phyloP scores from a whole-genome alignment of 306 rosid species.

The Malus orientalis region DNA sequence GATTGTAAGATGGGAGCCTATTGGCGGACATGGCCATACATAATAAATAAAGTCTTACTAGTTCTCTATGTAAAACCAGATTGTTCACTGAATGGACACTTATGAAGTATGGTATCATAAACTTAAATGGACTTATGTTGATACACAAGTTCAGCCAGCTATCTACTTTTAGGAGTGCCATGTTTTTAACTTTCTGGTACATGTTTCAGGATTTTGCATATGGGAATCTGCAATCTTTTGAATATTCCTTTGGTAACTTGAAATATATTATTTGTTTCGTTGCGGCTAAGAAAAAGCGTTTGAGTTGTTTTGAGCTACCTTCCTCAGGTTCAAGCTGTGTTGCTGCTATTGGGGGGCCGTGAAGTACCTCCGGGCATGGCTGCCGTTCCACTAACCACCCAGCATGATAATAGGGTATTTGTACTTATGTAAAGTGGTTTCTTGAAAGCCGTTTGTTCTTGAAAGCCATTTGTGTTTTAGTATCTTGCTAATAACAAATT shows the following conservation, averaged over 20 bases:
- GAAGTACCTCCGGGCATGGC: constrained; percentile 47
- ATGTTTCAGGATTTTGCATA: background rate
- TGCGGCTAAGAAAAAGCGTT: constrained; percentile 4
- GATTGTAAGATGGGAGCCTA: background rate
- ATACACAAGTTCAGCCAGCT: background rate
- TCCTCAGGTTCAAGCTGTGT: constrained; percentile 74
- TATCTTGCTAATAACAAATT: constrained; percentile 36
- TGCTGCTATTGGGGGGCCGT: constrained; percentile 57
- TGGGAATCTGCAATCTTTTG: background rate
- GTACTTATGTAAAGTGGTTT: constrained; percentile 20
- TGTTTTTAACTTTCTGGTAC: background rate
- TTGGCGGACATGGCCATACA: background rate
- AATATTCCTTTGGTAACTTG: background rate
- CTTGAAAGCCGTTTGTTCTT: constrained; percentile 22
- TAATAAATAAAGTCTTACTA: background rate
- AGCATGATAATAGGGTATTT: constrained; percentile 46
- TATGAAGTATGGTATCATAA: background rate
- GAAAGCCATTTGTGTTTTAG: constrained; percentile 23
- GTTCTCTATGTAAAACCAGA: background rate
- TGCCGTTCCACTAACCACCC: constrained; percentile 27
- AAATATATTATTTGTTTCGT: background rate
- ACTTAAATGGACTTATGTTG: background rate
- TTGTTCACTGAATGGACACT: background rate
- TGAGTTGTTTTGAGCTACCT: constrained; percentile 2
- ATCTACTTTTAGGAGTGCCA: background rate